Evolutionary conservation across 169 alveolate species (phyloP), one percentile per base, ranked within the genome.

Genomic region (Cryptosporidium viatorum): DNA sequence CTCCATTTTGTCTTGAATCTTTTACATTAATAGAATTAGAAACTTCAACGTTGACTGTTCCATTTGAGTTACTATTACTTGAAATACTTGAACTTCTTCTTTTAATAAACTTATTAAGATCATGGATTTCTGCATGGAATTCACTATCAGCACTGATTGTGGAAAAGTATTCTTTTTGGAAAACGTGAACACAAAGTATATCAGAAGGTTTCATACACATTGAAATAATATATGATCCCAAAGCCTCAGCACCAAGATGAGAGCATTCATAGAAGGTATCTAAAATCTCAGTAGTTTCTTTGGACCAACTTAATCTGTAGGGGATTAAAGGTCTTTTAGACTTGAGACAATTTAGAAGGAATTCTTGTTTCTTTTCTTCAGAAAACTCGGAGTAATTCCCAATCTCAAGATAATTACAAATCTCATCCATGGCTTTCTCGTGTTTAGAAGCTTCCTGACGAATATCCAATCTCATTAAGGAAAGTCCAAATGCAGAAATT

Each of bases 171-270:
- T 73, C 92, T 1, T 75, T 84, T 70, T 93, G 94, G 50, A 94
- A 70, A 23, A 93, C 85, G 62, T 89, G 94, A 33, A 94, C 97
- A 21, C 94, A 91, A 45, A 94, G 73, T 31, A 94, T 85, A 84
- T 94, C 97, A n/a, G 96, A 93, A 7, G 97, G 95, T 8, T 80
- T 55, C 91, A 70, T 71, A 85, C 96, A 95, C 97, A 95, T 95
- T 52, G 97, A 95, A 14, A 95, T 94, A 21, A 94, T 86, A 33
- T 95, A 95, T 8, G 96, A 93, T 14, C 96, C 95, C 84, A 95
- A 60, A 48, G 94, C 95, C 58, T 93, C 94, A 45, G 92, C 93
- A 29, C 95, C 96, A 55, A 95, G 69, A 71, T 91, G 93, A 12
- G 95, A 92, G 60, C 93, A 92, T 39, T 92, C 94, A 86, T 86